Evolutionary conservation across 495 filamentous ascomycete species (phyloP).

Genomic region (Thozetella sp.): DNA sequence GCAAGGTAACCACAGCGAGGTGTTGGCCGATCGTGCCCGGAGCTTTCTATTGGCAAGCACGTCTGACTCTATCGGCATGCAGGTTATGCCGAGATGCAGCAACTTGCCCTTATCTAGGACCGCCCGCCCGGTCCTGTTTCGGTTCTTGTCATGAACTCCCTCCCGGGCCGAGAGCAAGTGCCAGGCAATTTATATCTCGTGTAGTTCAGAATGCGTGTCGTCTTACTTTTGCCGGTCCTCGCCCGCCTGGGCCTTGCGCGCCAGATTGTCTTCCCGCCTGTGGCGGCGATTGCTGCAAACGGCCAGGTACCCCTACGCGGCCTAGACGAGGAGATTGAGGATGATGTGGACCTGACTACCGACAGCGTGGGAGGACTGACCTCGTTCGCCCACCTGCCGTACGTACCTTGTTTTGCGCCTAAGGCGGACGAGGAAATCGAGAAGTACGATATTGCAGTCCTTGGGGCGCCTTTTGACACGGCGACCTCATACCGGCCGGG

Average conservation of each 20-base stretch:
- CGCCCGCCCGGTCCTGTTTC: no score
- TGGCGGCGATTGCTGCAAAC: background rate
- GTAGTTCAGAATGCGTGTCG: no score
- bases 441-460: slow-evolving; percentile 79
- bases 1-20: no score
- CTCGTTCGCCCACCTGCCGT: slow-evolving; percentile 77
- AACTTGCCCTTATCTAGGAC: no score
- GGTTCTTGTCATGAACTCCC: no score
- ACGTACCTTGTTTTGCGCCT: slow-evolving; percentile 71
- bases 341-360: background rate
- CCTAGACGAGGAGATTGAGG: background rate
- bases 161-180: no score
- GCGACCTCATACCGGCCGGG: slow-evolving; percentile 58
- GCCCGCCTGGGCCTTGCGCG: background rate
- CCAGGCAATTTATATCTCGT: no score
- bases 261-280: background rate
- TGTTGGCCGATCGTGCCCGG: no score
- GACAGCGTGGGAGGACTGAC: slow-evolving; percentile 54
- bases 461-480: slow-evolving; percentile 63
- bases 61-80: no score
- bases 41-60: no score
- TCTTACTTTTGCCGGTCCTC: no score
- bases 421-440: slow-evolving; percentile 51
- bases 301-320: background rate
- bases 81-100: no score